Evolutionary conservation across 176 grass and related monocot genomes (phyloP).

Genomic region (Carex littledalei): DNA sequence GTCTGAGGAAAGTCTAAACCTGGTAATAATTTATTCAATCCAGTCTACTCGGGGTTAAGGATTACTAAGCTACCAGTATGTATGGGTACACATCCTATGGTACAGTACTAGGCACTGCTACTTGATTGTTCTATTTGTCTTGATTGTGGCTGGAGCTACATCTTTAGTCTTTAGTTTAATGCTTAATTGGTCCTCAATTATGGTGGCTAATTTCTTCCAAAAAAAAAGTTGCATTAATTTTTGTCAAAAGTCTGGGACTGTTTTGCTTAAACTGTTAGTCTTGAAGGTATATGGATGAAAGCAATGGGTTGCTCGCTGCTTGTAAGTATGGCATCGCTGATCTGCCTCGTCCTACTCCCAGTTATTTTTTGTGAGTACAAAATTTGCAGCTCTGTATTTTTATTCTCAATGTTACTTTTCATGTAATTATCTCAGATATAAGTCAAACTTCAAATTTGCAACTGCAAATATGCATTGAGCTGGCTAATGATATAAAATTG

Average conservation of each 20-base stretch:
- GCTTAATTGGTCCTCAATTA: not conserved
- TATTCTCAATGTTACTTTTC: not conserved
- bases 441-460: not conserved
- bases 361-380: slow-evolving; percentile 78
- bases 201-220: not conserved
- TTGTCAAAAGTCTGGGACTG: slow-evolving; percentile 23
- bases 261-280: not conserved
- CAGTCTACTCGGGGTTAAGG: not conserved
- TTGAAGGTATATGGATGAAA: slow-evolving; percentile 67
- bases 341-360: slow-evolving; percentile 87
- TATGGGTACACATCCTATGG: not conserved
- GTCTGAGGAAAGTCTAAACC: not conserved
- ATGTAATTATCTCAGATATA: not conserved
- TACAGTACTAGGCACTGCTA: not conserved
- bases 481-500: not conserved
- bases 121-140: not conserved
- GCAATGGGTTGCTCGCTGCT: slow-evolving; percentile 97
- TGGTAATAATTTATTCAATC: not conserved
- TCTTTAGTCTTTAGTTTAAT: not conserved
- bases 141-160: not conserved
- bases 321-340: slow-evolving; percentile 90
- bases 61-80: not conserved
- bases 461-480: not conserved
- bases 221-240: not conserved
- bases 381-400: not conserved